A percentile compares a stretch with the other conserved stretches of the same genome.
phyloP scores from a whole-genome alignment of 208 protist species.

The Balamuthia mandrillaris region DNA sequence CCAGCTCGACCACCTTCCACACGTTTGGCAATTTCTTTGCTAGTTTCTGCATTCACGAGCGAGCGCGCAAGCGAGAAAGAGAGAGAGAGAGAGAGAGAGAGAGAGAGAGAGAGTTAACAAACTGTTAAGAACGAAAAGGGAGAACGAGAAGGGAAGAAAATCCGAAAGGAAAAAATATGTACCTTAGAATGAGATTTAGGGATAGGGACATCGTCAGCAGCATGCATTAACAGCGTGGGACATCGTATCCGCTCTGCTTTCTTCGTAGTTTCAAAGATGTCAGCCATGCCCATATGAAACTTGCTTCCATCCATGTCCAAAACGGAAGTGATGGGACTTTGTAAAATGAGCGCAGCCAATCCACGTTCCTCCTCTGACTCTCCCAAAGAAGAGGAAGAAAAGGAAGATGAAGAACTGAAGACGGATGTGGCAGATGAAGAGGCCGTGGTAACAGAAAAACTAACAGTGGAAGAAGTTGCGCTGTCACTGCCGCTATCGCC shows the following conservation, averaged over 20 bases:
- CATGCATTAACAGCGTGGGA: neutral
- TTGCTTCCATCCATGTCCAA: neutral
- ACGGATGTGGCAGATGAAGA: too few relatives aligned
- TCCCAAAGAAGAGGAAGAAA: too few relatives aligned
- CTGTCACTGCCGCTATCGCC: too few relatives aligned
- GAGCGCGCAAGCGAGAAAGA: too few relatives aligned
- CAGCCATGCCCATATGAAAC: neutral
- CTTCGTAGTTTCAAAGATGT: neutral
- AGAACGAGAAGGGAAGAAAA: neutral
- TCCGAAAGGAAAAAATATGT: neutral
- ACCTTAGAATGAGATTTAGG: neutral
- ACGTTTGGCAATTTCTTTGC: neutral
- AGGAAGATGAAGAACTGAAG: too few relatives aligned
- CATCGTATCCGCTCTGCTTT: neutral
- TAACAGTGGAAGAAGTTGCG: too few relatives aligned
- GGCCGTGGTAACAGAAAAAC: too few relatives aligned
- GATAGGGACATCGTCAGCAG: neutral
- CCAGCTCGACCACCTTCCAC: neutral
- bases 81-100: too few relatives aligned
- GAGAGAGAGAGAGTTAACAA: too few relatives aligned
- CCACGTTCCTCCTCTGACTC: too few relatives aligned
- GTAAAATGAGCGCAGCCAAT: neutral
- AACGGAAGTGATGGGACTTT: neutral
- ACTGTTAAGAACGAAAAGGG: neutral
- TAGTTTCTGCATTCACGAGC: too few relatives aligned